phyloP scores from a whole-genome alignment of 176 grass and related monocot genomes.

The Stipa capillata region DNA sequence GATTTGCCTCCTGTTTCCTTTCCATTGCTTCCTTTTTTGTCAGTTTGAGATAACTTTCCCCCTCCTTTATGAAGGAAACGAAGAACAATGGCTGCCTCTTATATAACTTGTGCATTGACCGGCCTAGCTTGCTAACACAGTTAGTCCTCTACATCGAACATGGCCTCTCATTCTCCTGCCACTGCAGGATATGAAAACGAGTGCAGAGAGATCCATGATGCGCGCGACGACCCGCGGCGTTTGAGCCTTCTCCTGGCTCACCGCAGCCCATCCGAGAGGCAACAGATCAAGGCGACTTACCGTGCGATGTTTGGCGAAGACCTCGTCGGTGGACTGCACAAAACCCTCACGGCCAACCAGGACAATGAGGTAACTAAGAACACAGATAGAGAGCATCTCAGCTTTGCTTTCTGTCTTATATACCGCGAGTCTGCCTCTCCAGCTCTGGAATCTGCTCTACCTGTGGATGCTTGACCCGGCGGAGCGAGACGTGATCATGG shows the following conservation, averaged over 20 bases:
- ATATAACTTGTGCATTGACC: neutral
- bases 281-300: constrained; percentile 61
- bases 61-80: neutral
- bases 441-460: constrained; percentile 65
- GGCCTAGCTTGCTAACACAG: neutral
- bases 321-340: constrained; percentile 34
- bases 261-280: constrained; percentile 42
- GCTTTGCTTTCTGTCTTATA: neutral
- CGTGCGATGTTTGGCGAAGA: constrained; percentile 53
- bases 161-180: constrained; percentile 17
- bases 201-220: constrained; percentile 64
- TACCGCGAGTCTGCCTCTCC: neutral
- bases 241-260: constrained; percentile 47
- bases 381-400: neutral
- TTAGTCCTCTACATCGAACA: neutral
- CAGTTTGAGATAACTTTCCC: constrained; percentile 4
- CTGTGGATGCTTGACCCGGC: constrained; percentile 79
- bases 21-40: neutral
- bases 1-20: neutral
- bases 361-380: constrained; percentile 45
- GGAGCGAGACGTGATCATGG: constrained; percentile 64
- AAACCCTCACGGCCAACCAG: constrained; percentile 10
- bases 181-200: constrained; percentile 8
- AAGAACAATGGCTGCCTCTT: neutral
- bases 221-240: constrained; percentile 34